Base-by-base conservation (phyloP, 192 early-diverging fungal genomes). In the Dissophora ornata region DNA sequence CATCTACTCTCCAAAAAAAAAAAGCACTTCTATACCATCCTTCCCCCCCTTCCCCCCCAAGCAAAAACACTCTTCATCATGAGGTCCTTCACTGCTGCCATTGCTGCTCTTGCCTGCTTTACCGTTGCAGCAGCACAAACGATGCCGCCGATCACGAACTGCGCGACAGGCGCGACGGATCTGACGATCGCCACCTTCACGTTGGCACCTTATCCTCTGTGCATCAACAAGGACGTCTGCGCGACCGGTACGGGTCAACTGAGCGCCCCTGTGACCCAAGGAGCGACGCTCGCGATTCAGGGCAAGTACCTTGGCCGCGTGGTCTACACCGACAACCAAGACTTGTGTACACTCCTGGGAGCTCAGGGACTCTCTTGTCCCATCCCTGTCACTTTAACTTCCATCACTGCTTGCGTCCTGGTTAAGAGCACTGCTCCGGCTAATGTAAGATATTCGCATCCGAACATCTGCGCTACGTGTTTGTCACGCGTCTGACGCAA, bases 11-110 rank as follows among this genome's bases (percentile, higher is more conserved):
- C 34, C 51, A 32, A 7, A 30, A n/a, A n/a, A n/a, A n/a, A n/a
- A n/a, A n/a, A n/a, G n/a, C n/a, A 24, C 47, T 28, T 15, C 66
- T 28, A 45, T 15, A 51, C 24, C 56, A 47, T 8, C n/a, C 66
- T 19, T 18, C 24, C 29, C 45, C 29, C 53, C 5, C 1, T 32
- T 15, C 46, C 19, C 33, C 44, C n/a, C n/a, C n/a, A n/a, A n/a
- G n/a, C n/a, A n/a, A n/a, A n/a, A n/a, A n/a, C n/a, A n/a, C n/a
- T n/a, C n/a, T n/a, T n/a, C n/a, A 26, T 19, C 48, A 70, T 71
- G 68, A 71, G 62, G 59, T 62, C 56, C 68, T 44, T 71, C 40
- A 52, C 68, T 53, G 44, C 68, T 53, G 44, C 68, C 52, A 25
- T 62, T 21, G 59, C 53, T 13, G 51, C 68, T 30, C 29, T 71